Conservation (phyloP, 345 rosid genomes). For the Erodium maritimum region DNA sequence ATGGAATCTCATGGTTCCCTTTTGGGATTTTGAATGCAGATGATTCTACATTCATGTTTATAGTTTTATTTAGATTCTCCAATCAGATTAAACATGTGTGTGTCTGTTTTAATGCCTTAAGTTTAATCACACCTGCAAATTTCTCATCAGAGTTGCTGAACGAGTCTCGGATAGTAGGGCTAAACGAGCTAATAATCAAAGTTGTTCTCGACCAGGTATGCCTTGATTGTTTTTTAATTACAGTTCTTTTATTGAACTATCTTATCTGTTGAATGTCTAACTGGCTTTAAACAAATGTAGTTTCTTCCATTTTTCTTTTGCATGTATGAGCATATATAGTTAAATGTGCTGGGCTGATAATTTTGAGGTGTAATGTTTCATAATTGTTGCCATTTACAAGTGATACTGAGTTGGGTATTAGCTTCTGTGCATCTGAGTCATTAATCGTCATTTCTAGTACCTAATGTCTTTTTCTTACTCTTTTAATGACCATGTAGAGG, state of each 20-base stretch:
- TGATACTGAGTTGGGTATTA: too few species aligned
- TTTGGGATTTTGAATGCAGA: background rate
- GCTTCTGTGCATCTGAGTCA: too few species aligned
- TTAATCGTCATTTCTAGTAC: too few species aligned
- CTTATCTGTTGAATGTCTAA: background rate
- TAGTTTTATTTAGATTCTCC: background rate
- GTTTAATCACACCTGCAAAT: background rate
- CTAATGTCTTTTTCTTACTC: background rate
- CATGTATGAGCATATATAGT: background rate
- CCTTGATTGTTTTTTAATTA: constrained; percentile 2
- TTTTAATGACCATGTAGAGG: constrained; percentile 27
- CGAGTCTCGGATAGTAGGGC: constrained; percentile 50
- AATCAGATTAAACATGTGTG: background rate
- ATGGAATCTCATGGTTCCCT: background rate
- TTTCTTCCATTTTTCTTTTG: background rate
- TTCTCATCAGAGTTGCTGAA: constrained; percentile 46
- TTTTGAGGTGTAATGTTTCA: background rate
- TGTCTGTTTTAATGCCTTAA: too few species aligned
- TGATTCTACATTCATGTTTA: background rate
- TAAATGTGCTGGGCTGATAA: background rate
- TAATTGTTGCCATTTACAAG: too few species aligned
- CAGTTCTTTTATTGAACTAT: background rate
- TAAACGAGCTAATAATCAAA: constrained; percentile 50
- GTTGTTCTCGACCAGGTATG: constrained; percentile 47
- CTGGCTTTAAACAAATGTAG: background rate